These are phyloP conservation scores for Aureobasidium subglaciale DNA, from an alignment of 2,329 filamentous ascomycete species.

Conservation along the genomic window DNA sequence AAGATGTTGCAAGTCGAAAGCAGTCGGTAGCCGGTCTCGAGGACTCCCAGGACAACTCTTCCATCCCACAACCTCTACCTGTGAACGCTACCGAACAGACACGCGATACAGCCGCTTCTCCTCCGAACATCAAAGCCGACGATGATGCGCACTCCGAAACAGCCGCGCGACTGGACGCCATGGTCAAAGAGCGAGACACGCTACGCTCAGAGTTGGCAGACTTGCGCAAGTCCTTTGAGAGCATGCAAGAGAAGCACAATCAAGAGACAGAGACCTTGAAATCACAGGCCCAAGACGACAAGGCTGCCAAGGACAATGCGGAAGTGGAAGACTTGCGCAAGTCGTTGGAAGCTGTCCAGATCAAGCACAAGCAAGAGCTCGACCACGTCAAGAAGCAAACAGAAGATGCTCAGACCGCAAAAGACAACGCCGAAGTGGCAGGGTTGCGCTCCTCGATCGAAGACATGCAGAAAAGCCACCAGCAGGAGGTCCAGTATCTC, in stretches of 20 bases:
- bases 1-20: conserved; percentile 16
- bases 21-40: conserved; percentile 1
- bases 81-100: conserved; percentile 15
- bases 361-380: conserved; percentile 54
- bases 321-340: conserved; percentile 76
- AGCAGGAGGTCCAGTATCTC: conserved; percentile 41
- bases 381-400: conserved; percentile 67
- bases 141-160: conserved; percentile 16
- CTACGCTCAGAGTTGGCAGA: conserved; percentile 74
- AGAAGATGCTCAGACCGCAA: conserved; percentile 26
- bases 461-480: conserved; percentile 66
- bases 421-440: conserved; percentile 59
- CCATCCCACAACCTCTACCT: conserved; percentile 16
- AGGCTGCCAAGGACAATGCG: background rate
- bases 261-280: conserved; percentile 40
- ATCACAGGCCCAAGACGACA: conserved; percentile 28
- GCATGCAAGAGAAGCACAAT: conserved; percentile 66
- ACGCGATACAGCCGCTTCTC: background rate
- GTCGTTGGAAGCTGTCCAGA: conserved; percentile 74
- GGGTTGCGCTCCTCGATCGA: conserved; percentile 77
- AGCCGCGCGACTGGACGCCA: conserved; percentile 58
- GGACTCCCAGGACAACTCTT: conserved; percentile 15
- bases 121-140: background rate
- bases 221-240: conserved; percentile 73
- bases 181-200: conserved; percentile 74